These are phyloP conservation scores for Candida berthetii DNA, from an alignment of 805 yeast genomes.

Conservation along the genomic window DNA sequence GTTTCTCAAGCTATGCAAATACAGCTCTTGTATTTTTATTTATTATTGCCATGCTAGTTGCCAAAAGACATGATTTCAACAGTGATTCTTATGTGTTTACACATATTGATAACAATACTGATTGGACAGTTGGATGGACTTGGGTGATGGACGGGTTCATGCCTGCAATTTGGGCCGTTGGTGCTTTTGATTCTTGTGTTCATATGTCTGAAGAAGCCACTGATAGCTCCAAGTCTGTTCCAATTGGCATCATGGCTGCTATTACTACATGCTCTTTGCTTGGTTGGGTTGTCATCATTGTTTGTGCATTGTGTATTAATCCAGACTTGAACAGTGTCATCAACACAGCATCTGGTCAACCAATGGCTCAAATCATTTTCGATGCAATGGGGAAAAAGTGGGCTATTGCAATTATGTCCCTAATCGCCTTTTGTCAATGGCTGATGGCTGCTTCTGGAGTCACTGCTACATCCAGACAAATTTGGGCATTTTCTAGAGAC, in stretches of 20 bases:
- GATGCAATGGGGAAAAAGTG: constrained; percentile 56
- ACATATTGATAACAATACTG: constrained; percentile 39
- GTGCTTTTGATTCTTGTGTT: constrained; percentile 62
- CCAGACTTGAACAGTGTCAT: constrained; percentile 34
- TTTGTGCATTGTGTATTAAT: constrained; percentile 47
- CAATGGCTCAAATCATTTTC: constrained; percentile 55
- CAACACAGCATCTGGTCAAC: constrained; percentile 42
- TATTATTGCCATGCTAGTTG: constrained; percentile 61
- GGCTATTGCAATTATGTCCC: constrained; percentile 57
- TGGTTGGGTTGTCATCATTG: constrained; percentile 50
- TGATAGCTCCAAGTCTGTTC: constrained; percentile 54
- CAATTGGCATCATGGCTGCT: constrained; percentile 47
- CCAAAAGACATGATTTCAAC: constrained; percentile 36
- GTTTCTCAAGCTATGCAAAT: constrained; percentile 51
- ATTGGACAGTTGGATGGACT: constrained; percentile 60
- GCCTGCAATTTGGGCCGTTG: constrained; percentile 71
- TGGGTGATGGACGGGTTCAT: constrained; percentile 43
- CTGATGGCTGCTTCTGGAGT: constrained; percentile 56
- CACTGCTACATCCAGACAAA: constrained; percentile 56
- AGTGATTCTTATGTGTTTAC: constrained; percentile 51
- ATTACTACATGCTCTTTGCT: constrained; percentile 45
- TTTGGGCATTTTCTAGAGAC: constrained; percentile 69
- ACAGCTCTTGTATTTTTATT: constrained; percentile 44
- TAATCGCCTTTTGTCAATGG: constrained; percentile 52
- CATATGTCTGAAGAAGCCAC: constrained; percentile 67